Conservation (phyloP, 2,329 filamentous ascomycete species). For the Penicillium digitatum region DNA sequence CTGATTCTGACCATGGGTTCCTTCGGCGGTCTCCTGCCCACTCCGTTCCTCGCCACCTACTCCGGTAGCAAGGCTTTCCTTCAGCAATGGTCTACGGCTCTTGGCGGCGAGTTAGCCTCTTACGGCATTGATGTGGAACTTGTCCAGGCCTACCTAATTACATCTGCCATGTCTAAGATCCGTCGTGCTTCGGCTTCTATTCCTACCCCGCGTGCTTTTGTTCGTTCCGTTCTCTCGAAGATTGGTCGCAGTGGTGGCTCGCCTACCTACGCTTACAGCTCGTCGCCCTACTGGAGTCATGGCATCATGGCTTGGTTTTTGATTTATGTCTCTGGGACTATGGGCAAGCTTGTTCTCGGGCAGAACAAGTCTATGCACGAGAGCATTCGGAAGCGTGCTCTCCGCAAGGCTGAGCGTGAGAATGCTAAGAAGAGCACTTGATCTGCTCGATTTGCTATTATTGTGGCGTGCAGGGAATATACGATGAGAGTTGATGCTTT, state of each 20-base stretch:
- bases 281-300: conserved; percentile 91
- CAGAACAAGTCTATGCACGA: conserved; percentile 71
- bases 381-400: conserved; percentile 73
- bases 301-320: conserved; percentile 82
- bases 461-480: neutral
- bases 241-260: conserved; percentile 73
- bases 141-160: conserved; percentile 87
- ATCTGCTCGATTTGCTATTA: neutral
- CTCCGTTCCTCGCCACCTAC: conserved; percentile 90
- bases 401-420: conserved; percentile 81
- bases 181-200: conserved; percentile 72
- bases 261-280: conserved; percentile 75
- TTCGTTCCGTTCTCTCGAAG: conserved; percentile 71
- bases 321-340: conserved; percentile 56
- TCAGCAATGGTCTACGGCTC: conserved; percentile 87
- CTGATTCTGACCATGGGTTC: conserved; percentile 96
- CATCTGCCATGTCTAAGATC: conserved; percentile 95
- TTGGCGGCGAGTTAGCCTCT: conserved; percentile 76
- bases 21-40: conserved; percentile 88
- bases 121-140: conserved; percentile 86
- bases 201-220: conserved; percentile 77
- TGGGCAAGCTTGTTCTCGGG: conserved; percentile 54
- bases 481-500: neutral
- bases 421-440: conserved; percentile 51
- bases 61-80: conserved; percentile 97